Evolutionary conservation across 202 grass and related monocot genomes (phyloP), one percentile per base, ranked within the genome.

Genomic region (Hordeum pubiflorum): DNA sequence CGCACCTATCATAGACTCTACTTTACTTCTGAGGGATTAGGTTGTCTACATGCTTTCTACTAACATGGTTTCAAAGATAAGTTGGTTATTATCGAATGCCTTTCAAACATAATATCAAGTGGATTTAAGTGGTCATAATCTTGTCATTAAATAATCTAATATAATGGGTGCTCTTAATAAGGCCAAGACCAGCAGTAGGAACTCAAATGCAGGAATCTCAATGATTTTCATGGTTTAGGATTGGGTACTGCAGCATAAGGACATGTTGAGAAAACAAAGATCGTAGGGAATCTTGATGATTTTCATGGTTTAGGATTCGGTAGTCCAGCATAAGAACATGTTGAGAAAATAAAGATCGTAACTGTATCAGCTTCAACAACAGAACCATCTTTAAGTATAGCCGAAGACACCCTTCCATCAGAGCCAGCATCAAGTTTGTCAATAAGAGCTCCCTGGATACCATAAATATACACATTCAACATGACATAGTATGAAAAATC

Each of bases 311-410:
- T 78, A 78, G 22, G 40, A 64, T 50, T 62, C 50, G 17, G 12
- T 50, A 78, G 6, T 64, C 22, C 55, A 80, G 41, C 9, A 80
- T 55, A 56, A 76, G 74, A 59, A 32, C 10, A 10, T 32, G 72
- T n/a, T 17, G 24, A 84, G 29, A 14, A 18, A 73, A 67, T 5
- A 66, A 78, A 81, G 64, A 44, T 37, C 14, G 1, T 79, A 91
- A 97, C 94, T 69, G 86, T 97, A 76, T 97, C 94, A 72, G 91
- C 89, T 87, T 94, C 94, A 69, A 97, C 32, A 43, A 87, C 55
- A 74, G 91, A 90, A 85, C 94, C 94, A 94, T 94, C 83, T 90
- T 94, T 89, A 91, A 97, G 94, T 77, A 92, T 31, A 64, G 93
- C 91, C 76, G 75, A 83, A 83, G 89, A 85, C 78, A 94, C 91